Base-by-base conservation (phyloP, 1,284 basidiomycete species). In the Entoloma clypeatum region DNA sequence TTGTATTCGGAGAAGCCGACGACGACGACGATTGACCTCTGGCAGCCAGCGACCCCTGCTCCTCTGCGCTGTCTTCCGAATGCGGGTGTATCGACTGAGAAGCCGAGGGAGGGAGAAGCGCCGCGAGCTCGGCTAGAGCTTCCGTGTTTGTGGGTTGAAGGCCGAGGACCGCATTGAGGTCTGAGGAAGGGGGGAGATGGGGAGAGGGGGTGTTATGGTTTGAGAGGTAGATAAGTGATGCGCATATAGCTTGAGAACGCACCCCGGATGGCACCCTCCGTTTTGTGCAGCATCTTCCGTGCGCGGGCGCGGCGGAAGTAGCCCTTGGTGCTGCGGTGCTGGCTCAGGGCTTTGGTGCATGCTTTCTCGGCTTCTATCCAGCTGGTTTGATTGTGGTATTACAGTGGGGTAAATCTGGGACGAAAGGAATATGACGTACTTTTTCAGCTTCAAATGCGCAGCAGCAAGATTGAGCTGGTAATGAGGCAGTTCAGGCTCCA, bases 401-500 rank as follows among this genome's bases (percentile, higher is more conserved):
- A 28, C 29, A 39, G 39, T 27, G 26, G 19, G 31, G 25, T 35
- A 43, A 16, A 44, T 37, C 16, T 6, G 14, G 23, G n/a, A 19
- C 8, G 27, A 24, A 17, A 19, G 10, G 29, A 8, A 30, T 28
- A 7, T 19, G 6, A 58, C 77, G 41, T 58, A 84, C 81, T 80
- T 75, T 56, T 65, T 63, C 34, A 82, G 60, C 54, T 84, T 85
- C 26, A 85, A 56, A 57, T 82, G 71, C 1, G 81, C 81, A 4
- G 81, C 81, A 2, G 82, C 81, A 13, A 84, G 66, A 51, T 85
- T 85, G 26, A 85, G 70, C 52, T 83, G 77, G 51, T 85, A 85
- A 55, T 81, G 75, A 2, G 81, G 79, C 47, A 85, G 61, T 56
- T 84, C 81, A 7, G 80, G 74, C 53, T 85, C 82, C 34, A 81